phyloP scores from a whole-genome alignment of 306 rosid genomes.

The Luffa aegyptiaca region DNA sequence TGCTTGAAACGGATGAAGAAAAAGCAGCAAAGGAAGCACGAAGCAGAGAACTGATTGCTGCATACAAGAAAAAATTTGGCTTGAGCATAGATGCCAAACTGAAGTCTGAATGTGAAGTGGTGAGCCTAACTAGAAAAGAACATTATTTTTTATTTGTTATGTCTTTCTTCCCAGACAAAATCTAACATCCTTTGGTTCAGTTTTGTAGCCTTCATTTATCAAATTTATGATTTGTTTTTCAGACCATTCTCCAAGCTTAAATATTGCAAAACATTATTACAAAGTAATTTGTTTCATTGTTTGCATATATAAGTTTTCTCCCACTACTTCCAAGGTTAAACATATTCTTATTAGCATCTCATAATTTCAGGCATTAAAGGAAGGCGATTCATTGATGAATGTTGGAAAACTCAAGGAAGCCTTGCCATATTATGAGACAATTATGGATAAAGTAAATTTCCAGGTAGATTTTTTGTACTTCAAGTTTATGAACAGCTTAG shows the following conservation, averaged over 20 bases:
- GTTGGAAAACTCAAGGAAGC: conserved; percentile 62
- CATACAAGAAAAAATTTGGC: conserved; percentile 54
- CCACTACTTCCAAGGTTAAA: background rate
- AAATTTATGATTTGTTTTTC: background rate
- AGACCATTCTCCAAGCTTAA: background rate
- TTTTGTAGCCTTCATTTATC: background rate
- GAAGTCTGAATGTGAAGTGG: conserved; percentile 73
- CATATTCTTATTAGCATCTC: background rate
- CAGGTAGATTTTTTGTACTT: conserved; percentile 36
- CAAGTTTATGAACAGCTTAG: background rate
- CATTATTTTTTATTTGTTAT: background rate
- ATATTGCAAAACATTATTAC: background rate
- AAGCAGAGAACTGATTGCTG: conserved; percentile 58
- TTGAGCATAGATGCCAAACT: conserved; percentile 50
- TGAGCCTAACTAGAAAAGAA: conserved; percentile 10
- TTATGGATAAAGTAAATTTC: conserved; percentile 59
- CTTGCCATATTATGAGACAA: conserved; percentile 53
- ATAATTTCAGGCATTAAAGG: conserved; percentile 42
- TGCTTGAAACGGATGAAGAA: conserved; percentile 73
- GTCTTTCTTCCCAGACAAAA: background rate
- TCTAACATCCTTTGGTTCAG: background rate
- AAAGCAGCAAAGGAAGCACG: conserved; percentile 63
- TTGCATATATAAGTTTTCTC: background rate
- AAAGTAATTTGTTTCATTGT: background rate
- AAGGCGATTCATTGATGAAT: conserved; percentile 70